These are phyloP conservation scores for Neurospora hispaniola DNA, from an alignment of 495 filamentous ascomycete genomes.

Conservation along the genomic window DNA sequence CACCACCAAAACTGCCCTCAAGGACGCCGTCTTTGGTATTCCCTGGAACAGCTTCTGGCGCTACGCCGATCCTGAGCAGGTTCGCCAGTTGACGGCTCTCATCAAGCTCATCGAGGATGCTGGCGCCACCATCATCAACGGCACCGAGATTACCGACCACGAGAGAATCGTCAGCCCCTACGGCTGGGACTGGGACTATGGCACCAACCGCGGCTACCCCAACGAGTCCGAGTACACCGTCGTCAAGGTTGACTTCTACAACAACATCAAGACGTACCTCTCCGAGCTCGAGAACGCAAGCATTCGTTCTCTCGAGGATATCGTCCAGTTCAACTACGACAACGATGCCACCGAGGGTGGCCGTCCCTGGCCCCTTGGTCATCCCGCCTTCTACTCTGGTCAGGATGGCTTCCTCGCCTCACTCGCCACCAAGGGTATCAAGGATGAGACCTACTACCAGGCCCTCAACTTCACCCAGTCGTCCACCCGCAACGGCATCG, in stretches of 20 bases:
- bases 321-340: conserved; percentile 56
- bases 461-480: conserved; percentile 50
- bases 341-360: conserved; percentile 63
- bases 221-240: conserved; percentile 64
- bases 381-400: conserved; percentile 56
- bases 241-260: conserved; percentile 69
- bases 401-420: conserved; percentile 59
- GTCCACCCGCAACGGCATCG: conserved; percentile 53
- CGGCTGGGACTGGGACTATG: conserved; percentile 68
- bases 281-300: conserved; percentile 52
- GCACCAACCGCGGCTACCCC: conserved; percentile 46
- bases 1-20: conserved; percentile 38
- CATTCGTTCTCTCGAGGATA: conserved; percentile 53
- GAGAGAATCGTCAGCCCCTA: conserved; percentile 48
- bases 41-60: conserved; percentile 63
- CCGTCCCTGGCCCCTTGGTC: conserved; percentile 39
- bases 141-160: conserved; percentile 54
- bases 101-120: conserved; percentile 44
- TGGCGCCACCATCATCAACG: conserved; percentile 60
- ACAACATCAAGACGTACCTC: conserved; percentile 57
- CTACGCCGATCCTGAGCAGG: conserved; percentile 42
- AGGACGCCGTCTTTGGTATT: conserved; percentile 55
- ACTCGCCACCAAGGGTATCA: conserved; percentile 46
- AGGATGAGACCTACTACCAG: conserved; percentile 55
- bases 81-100: conserved; percentile 40